phyloP scores from a whole-genome alignment of 1,284 basidiomycete species.

The Phylloporus sp. region DNA sequence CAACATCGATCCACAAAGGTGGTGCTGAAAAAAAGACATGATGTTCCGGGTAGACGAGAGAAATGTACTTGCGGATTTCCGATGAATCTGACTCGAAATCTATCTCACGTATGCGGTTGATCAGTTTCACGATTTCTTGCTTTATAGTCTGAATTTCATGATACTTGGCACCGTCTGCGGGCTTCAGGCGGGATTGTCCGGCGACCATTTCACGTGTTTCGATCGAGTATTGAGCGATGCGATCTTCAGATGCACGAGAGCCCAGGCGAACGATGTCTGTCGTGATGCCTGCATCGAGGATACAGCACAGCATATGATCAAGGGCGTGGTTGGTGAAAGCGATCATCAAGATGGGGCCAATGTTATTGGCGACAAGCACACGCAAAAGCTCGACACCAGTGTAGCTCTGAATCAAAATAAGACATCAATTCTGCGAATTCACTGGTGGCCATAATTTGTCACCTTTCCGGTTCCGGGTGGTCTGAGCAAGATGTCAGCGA shows the following conservation, averaged over 20 bases:
- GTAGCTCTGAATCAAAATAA: conserved; percentile 54
- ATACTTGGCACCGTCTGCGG: conserved; percentile 42
- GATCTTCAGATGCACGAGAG: conserved; percentile 64
- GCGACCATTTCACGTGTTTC: conserved; percentile 59
- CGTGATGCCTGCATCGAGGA: conserved; percentile 70
- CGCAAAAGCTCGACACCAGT: conserved; percentile 73
- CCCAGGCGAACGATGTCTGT: conserved; percentile 70
- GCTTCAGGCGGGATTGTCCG: conserved; percentile 51
- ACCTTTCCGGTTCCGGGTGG: conserved; percentile 83
- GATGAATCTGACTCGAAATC: conserved; percentile 46
- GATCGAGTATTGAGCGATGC: conserved; percentile 64
- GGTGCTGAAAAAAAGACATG: conserved; percentile 46
- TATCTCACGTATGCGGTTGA: conserved; percentile 50
- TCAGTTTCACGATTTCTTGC: conserved; percentile 52
- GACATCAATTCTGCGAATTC: not conserved
- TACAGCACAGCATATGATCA: conserved; percentile 70
- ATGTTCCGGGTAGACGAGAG: conserved; percentile 52
- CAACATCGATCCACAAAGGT: conserved; percentile 51
- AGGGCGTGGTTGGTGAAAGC: conserved; percentile 81
- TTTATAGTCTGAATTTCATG: conserved; percentile 54
- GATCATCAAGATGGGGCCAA: conserved; percentile 69
- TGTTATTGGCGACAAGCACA: conserved; percentile 60
- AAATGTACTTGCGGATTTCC: conserved; percentile 51
- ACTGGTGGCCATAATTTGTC: not conserved
- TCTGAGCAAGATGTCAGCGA: conserved; percentile 42